Evolutionary conservation across 768 basidiomycete species (phyloP).

Genomic region (Rhizopogon vulgaris): DNA sequence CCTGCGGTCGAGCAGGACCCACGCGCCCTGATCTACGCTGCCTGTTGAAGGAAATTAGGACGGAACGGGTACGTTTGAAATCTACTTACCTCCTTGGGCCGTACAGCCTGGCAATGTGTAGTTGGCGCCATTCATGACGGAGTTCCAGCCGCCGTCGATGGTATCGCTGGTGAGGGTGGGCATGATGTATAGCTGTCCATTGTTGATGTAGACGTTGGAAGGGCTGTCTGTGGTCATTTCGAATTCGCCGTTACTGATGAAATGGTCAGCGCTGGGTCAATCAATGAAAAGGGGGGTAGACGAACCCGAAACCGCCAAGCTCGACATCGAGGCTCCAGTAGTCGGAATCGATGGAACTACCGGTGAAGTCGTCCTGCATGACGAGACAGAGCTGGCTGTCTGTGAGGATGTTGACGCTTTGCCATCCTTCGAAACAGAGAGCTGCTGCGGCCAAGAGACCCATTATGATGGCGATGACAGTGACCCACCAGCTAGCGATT

Average conservation of each 20-base stretch:
- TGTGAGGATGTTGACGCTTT: constrained; percentile 30
- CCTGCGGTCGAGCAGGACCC: constrained; percentile 2
- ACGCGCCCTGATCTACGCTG: constrained; percentile 18
- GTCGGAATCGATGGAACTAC: constrained; percentile 33
- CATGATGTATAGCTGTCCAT: constrained; percentile 52
- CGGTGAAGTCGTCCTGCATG: constrained; percentile 43
- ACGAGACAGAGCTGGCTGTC: constrained; percentile 35
- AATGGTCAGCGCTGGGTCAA: neutral
- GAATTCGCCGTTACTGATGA: constrained; percentile 42
- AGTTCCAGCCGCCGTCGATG: constrained; percentile 27
- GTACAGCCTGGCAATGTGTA: constrained; percentile 35
- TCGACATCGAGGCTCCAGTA: constrained; percentile 46
- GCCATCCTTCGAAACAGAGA: constrained; percentile 41
- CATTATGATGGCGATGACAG: constrained; percentile 33
- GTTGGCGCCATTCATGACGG: constrained; percentile 34
- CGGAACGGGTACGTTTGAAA: neutral
- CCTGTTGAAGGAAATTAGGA: constrained; percentile 2
- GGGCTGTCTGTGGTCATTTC: constrained; percentile 42
- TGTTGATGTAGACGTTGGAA: constrained; percentile 38
- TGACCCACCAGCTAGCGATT: constrained; percentile 42
- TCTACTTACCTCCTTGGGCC: constrained; percentile 4
- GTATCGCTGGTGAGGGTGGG: constrained; percentile 51
- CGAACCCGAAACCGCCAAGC: constrained; percentile 47
- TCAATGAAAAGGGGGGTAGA: neutral
- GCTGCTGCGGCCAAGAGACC: constrained; percentile 37